Conservation (phyloP, 2,329 filamentous ascomycete genomes). For the Xylariaceae sp. region DNA sequence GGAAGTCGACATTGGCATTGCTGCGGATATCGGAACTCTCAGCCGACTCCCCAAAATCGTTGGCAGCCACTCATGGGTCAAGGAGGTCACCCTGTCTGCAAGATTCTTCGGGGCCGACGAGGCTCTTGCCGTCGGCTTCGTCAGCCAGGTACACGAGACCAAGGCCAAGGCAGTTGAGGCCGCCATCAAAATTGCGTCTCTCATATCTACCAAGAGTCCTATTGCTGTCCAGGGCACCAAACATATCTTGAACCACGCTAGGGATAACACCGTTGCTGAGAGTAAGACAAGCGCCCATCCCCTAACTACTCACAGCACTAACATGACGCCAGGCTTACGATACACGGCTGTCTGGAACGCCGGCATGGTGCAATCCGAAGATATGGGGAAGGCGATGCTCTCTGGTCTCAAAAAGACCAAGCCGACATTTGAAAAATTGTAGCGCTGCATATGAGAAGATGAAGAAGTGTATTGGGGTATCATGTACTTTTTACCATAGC, state of each 20-base stretch:
- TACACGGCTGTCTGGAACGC: conserved; percentile 90
- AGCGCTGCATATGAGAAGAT: background rate
- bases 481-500: conserved; percentile 8
- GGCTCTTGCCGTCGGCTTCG: conserved; percentile 67
- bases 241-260: conserved; percentile 43
- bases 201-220: conserved; percentile 78
- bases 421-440: conserved; percentile 84
- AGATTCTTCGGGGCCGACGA: conserved; percentile 68
- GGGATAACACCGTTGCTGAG: conserved; percentile 75
- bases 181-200: conserved; percentile 29
- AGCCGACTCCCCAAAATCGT: conserved; percentile 71
- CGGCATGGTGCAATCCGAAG: conserved; percentile 75
- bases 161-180: conserved; percentile 30
- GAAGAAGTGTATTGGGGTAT: background rate
- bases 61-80: conserved; percentile 70
- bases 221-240: conserved; percentile 46
- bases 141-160: conserved; percentile 60
- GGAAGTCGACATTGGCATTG: conserved; percentile 79
- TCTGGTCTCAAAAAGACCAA: conserved; percentile 76
- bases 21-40: conserved; percentile 76
- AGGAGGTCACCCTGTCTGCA: conserved; percentile 72
- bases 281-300: conserved; percentile 47
- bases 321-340: conserved; percentile 54
- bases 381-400: conserved; percentile 71
- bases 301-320: conserved; percentile 13